Conservation (phyloP, 495 filamentous ascomycete genomes). For the Daldinia loculata region DNA sequence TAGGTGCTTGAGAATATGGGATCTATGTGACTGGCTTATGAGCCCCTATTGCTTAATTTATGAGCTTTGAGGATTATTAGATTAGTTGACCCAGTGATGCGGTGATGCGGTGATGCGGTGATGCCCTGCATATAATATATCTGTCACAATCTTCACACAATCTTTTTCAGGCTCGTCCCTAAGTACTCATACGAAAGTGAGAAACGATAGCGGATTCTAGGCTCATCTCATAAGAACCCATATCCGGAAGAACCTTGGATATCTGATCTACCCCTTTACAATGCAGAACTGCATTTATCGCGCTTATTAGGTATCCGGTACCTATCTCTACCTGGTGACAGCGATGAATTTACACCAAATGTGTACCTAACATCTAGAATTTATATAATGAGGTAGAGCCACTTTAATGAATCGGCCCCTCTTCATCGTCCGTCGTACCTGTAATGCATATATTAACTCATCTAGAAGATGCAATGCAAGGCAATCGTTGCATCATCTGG, state of each 20-base stretch:
- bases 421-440: background rate
- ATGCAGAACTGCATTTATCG: background rate
- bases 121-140: background rate
- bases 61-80: background rate
- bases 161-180: background rate
- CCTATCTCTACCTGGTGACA: background rate
- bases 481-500: conserved; percentile 32
- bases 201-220: background rate
- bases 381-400: conserved; percentile 9
- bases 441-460: conserved; percentile 17
- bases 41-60: background rate
- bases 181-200: too few relatives aligned
- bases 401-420: conserved; percentile 14
- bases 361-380: background rate
- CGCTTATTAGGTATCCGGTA: conserved; percentile 1
- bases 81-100: background rate
- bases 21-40: background rate
- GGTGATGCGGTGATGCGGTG: background rate
- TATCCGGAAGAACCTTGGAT: background rate
- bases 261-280: conserved; percentile 13
- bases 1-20: background rate
- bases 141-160: background rate
- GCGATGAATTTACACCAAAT: too few relatives aligned
- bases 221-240: background rate
- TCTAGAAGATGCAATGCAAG: conserved; percentile 31